phyloP scores from a whole-genome alignment of 768 basidiomycete species.

The Pleurotus citrinopileatus region DNA sequence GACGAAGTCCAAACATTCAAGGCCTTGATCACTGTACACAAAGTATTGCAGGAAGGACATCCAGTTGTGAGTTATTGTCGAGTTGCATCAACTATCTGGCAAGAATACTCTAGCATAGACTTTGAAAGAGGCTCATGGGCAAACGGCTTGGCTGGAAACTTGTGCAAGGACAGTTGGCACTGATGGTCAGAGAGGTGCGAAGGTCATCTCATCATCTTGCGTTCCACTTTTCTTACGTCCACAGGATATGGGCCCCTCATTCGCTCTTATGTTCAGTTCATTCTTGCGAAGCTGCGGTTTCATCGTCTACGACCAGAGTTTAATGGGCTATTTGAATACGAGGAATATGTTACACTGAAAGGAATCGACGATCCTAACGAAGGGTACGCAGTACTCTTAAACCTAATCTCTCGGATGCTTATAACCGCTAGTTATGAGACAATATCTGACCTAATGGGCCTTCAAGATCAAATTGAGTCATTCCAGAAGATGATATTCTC shows the following conservation, averaged over 20 bases:
- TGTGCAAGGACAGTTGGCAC: conserved; percentile 85
- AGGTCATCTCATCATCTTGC: not conserved
- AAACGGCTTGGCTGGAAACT: conserved; percentile 98
- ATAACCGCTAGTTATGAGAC: conserved; percentile 79
- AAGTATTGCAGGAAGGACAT: conserved; percentile 97
- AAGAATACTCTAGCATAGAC: conserved; percentile 49
- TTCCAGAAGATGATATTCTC: conserved; percentile 98
- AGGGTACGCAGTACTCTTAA: conserved; percentile 57
- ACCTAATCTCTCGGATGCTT: conserved; percentile 1
- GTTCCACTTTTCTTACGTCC: conserved; percentile 5
- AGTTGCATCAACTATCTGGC: conserved; percentile 3
- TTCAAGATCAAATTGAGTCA: conserved; percentile 98
- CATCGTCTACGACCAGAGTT: conserved; percentile 96
- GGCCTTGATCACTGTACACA: conserved; percentile 95
- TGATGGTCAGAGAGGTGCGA: conserved; percentile 72
- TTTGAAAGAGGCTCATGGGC: conserved; percentile 94
- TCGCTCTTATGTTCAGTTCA: conserved; percentile 93
- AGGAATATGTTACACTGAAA: conserved; percentile 96
- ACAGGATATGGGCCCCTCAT: conserved; percentile 91
- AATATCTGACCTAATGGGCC: conserved; percentile 93
- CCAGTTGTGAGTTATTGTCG: conserved; percentile 61
- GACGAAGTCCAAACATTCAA: conserved; percentile 99
- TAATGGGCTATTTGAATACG: conserved; percentile 98
- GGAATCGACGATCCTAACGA: conserved; percentile 99
- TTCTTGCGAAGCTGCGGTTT: conserved; percentile 93